Base-by-base conservation (phyloP, 1,284 basidiomycete species). In the Papiliotrema flavescens region DNA sequence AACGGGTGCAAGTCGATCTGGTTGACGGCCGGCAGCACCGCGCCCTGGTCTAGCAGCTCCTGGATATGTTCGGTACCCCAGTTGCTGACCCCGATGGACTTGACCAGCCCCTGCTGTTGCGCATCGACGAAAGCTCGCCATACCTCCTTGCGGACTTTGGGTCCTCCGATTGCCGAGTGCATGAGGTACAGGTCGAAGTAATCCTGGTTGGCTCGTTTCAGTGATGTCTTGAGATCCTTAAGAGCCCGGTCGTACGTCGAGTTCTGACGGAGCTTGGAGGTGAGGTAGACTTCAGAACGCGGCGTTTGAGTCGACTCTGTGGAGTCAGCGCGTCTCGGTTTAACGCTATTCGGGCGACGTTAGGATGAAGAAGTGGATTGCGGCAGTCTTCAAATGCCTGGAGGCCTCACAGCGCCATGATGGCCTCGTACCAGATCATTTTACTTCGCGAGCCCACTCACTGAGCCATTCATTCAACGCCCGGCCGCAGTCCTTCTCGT, bases 211-310 rank as follows among this genome's bases (percentile, higher is more conserved):
- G 82, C 83, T 46, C 75, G 75, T 23, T 81, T 74, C 17, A 87
- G 71, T 1, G 84, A 86, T 43, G 74, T 77, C 56, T 80, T 65
- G 53, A 87, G 83, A 50, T 83, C 79, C 24, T 74, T 69, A 56
- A 78, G 78, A 13, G 81, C 79, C 20, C 74, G 68, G 17, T 79
- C 76, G 71, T 84, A 84, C 11, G 80, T 80, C 36, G 76, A 70
- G 67, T 88, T 87, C 43, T 75, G 65, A 74, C 81, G 84, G 51
- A 88, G 79, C 71, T 89, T 87, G 32, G 85, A 85, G 26, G 84
- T 86, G 71, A 83, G 84, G 76, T 84, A 87, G 58, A 89, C 79
- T 20, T 81, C 80, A 7, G 77, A 75, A 34, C 85, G 83, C 42
- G 81, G 79, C 11, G 80, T 78, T 46, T 54, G 50, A 17, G 63